Evolutionary conservation across 352 stramenopile species (phyloP).

Genomic region (Aphanomyces invadans): DNA sequence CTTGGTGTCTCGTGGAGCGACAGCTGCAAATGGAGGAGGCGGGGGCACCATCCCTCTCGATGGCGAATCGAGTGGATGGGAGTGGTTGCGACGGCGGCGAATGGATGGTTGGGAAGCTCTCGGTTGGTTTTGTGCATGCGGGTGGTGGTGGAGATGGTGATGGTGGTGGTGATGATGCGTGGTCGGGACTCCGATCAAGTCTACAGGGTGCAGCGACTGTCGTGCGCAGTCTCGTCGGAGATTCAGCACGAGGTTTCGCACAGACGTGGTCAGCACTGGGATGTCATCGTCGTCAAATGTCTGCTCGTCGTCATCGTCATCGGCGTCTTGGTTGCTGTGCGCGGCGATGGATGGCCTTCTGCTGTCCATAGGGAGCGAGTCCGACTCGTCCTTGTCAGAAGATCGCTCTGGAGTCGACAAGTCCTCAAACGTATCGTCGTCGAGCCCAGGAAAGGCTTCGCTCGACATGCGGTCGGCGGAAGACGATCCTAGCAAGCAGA

Average conservation of each 20-base stretch:
- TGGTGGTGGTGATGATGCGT: background rate
- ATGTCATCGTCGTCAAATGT: background rate
- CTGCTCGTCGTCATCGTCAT: background rate
- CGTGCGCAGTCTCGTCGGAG: constrained; percentile 62
- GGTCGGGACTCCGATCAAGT: constrained; percentile 15
- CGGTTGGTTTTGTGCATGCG: background rate
- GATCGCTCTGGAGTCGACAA: too few species aligned
- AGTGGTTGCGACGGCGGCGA: constrained; percentile 49
- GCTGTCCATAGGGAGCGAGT: too few species aligned
- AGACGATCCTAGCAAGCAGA: background rate
- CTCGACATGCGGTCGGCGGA: constrained; percentile 32
- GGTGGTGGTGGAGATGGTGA: background rate
- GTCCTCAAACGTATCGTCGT: too few species aligned
- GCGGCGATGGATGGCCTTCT: too few species aligned
- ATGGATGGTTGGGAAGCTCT: constrained; percentile 9
- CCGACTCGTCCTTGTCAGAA: too few species aligned
- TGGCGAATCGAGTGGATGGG: constrained; percentile 34
- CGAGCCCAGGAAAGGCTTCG: too few species aligned
- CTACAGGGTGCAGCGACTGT: constrained; percentile 21
- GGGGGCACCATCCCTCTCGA: background rate
- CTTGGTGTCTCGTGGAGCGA: background rate
- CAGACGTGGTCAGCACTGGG: constrained; percentile 49
- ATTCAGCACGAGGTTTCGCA: constrained; percentile 67
- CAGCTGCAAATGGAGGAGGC: background rate
- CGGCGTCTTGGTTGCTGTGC: constrained; percentile 23